Evolutionary conservation across 2,329 filamentous ascomycete species (phyloP), one percentile per base, ranked within the genome.

Genomic region (Harringtonia lauricola): DNA sequence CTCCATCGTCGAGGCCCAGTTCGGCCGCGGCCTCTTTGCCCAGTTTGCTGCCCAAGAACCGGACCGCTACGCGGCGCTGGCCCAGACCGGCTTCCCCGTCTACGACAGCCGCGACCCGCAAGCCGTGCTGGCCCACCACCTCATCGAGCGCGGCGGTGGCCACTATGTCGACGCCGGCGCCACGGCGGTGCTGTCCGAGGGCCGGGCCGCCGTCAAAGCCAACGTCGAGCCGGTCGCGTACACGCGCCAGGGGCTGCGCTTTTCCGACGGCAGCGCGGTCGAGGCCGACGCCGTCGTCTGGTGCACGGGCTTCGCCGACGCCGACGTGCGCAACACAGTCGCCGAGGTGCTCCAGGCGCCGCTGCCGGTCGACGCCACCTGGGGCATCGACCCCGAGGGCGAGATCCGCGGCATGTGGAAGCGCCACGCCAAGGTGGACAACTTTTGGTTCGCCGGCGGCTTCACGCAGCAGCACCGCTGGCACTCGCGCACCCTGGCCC

Each of bases 221-320:
- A 34, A 34, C 36, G 42, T 44, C 3, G 36, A 39, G 30, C 42
- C 42, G 5, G 17, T 35, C 2, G 36, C 42, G 15, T 44, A 44
- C 34, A 44, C 42, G n/a, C 21, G 19, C 18, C 12, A 8, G 6
- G 42, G 42, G 1, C 22, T 44, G 36, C 42, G 30, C 2, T 19
- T 44, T 9, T 44, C 42, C 0, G 63, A 67, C 41, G 59, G 58
- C 7, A 62, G 51, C 33, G 45, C 14, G 2, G 36, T 60, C 13
- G 59, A 63, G 2, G 56, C 56, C 0, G 63, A 66, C 47, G 62
- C 59, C 2, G 52, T 67, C 2, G 46, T 66, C 4, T 66, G 64
- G 63, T 66, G 62, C 47, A 67, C 63, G 0, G 64, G 64, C 7
- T 67, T 44, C n/a, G 28, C 36, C 21, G 42, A 44, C 42, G 39